A percentile compares a stretch with the other conserved stretches of the same genome.
These are phyloP conservation scores for Colletotrichum costaricense DNA, from an alignment of 2,329 filamentous ascomycete species.

Conservation along the genomic window DNA sequence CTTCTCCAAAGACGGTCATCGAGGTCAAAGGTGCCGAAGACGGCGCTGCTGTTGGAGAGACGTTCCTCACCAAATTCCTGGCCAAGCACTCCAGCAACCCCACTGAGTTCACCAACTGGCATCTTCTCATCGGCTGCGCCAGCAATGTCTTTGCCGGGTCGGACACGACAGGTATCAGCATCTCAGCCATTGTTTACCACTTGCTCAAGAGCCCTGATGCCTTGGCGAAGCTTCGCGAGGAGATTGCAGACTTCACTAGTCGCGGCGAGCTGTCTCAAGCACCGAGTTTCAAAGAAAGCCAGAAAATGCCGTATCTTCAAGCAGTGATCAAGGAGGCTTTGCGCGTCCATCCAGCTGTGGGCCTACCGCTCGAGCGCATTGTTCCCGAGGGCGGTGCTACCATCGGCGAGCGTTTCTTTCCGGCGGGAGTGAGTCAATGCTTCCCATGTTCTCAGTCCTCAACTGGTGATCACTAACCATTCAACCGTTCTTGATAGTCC, in stretches of 20 bases:
- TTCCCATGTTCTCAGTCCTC: not conserved
- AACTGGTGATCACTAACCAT: not conserved
- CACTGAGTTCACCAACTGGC: conserved; percentile 51
- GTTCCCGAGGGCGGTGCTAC: conserved; percentile 57
- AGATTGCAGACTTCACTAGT: conserved; percentile 37
- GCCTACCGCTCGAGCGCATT: conserved; percentile 60
- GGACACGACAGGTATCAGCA: conserved; percentile 60
- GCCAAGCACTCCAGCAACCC: conserved; percentile 53
- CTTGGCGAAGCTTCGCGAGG: conserved; percentile 39
- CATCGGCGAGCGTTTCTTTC: conserved; percentile 48
- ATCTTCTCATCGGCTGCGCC: conserved; percentile 42
- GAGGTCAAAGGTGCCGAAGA: conserved; percentile 18
- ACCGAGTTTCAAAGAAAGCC: conserved; percentile 50
- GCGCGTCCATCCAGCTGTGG: conserved; percentile 60
- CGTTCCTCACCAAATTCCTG: conserved; percentile 55
- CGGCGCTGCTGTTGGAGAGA: conserved; percentile 42
- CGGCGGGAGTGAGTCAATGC: conserved; percentile 39
- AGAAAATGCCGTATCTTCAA: conserved; percentile 61
- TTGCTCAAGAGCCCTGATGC: conserved; percentile 48
- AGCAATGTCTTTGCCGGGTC: conserved; percentile 52
- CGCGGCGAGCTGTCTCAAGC: conserved; percentile 33
- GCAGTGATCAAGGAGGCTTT: conserved; percentile 65
- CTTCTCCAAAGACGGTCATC: conserved; percentile 30
- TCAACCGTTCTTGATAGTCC: conserved; percentile 31
- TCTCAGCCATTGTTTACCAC: conserved; percentile 57